These are phyloP conservation scores for Wickerhamiella australiensis DNA, from an alignment of 805 yeast genomes.

Conservation along the genomic window DNA sequence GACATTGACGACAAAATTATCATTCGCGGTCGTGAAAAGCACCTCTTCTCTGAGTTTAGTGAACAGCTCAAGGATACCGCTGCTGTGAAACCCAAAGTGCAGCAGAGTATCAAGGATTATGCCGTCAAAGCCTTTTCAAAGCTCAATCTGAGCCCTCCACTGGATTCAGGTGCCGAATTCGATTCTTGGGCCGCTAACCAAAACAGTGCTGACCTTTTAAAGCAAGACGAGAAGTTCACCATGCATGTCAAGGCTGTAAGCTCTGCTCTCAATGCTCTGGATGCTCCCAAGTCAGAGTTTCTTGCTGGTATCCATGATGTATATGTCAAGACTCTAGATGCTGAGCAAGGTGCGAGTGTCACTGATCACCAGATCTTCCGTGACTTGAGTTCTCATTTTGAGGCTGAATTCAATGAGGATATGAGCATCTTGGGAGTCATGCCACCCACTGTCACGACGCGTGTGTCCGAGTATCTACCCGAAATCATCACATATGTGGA, in stretches of 20 bases:
- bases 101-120: conserved; percentile 33
- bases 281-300: conserved; percentile 26
- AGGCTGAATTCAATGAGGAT: conserved; percentile 67
- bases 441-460: conserved; percentile 74
- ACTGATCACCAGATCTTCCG: conserved; percentile 77
- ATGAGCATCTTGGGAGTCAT: conserved; percentile 77
- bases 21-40: conserved; percentile 82
- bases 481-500: conserved; percentile 75
- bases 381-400: conserved; percentile 82
- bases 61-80: conserved; percentile 30
- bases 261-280: conserved; percentile 37
- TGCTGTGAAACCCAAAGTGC: conserved; percentile 25
- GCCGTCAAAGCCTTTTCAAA: conserved; percentile 41
- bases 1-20: conserved; percentile 97
- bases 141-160: conserved; percentile 33
- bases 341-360: conserved; percentile 57
- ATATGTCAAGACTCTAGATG: conserved; percentile 60
- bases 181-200: conserved; percentile 39
- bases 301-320: conserved; percentile 56
- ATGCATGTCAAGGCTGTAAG: conserved; percentile 64
- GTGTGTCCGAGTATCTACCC: conserved; percentile 92
- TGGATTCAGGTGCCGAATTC: conserved; percentile 31
- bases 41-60: conserved; percentile 54
- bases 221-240: conserved; percentile 65
- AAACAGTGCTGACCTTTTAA: conserved; percentile 40